Base-by-base conservation (phyloP, 768 basidiomycete genomes). In the Auricularia heimuer region DNA sequence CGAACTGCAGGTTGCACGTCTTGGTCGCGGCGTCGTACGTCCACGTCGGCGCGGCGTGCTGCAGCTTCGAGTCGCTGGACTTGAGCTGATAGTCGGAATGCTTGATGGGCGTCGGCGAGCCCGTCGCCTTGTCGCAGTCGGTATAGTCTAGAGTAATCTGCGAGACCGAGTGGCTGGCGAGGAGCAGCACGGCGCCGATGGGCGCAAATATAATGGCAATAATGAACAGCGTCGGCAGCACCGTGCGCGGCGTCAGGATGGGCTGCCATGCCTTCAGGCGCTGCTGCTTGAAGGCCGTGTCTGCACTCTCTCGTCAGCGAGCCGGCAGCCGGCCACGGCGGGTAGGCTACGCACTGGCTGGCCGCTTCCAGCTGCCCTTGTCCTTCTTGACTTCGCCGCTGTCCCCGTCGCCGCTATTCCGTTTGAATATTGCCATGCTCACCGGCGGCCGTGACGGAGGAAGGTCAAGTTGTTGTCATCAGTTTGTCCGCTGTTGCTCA, bases 211-310 rank as follows among this genome's bases (percentile, higher is more conserved):
- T 77, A 69, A 99, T 81, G 56, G 92, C 97, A 70, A 98, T 86
- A 72, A 98, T 85, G 77, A 99, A 95, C 58, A 99, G 84, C 0
- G 94, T 96, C 3, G 97, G 97, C 16, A 99, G 84, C 24, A 99
- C 97, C 1, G 94, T 97, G 77, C 95, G 95, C 3, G 97, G 97
- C 3, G 95, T 98, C 60, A 98, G 83, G 74, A 99, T 98, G 8
- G 97, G 97, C 82, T 99, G 97, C 97, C 97, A 99, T 72, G 97
- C 97, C 80, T 98, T 98, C 73, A 99, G 85, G 64, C 97, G 90
- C 77, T 99, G 97, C 76, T 99, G 97, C 79, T 97, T 98, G 84
- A 97, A 98, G 47, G 95, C 96, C 66, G 95, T 98, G 77, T 98
- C 94, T 97, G 75, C 62, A 63, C 56, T 61, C 56, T 33, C 61